Evolutionary conservation across 2,329 filamentous ascomycete species (phyloP), one percentile per base, ranked within the genome.

Genomic region (Cladobotryum mycophilum): DNA sequence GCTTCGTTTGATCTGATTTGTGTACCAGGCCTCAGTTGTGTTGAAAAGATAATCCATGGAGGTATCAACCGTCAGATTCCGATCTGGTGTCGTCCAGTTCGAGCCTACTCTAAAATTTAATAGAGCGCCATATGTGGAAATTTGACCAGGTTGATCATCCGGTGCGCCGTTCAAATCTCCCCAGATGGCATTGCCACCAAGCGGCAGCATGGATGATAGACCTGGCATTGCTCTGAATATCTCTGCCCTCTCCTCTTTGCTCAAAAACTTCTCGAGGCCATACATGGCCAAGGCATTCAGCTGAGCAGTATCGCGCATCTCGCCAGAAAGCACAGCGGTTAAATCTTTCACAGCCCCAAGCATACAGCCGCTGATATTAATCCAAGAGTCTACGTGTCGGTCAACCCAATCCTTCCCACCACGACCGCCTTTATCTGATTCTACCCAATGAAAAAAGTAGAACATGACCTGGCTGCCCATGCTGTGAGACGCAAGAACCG

Each of bases 291-390:
- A 95, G 2, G 92, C 82, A 61, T 97, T 97, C 18, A 99, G 80
- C 67, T 97, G 93, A 1, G 92, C 93, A 0, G 93, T 99, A 63
- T 99, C 93, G 58, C 92, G 89, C 93, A 99, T 99, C 69, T 99
- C 93, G 30, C 93, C 93, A 0, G 91, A 96, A 1, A 99, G 75
- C 0, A 97, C 81, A 0, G 93, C 92, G 0, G 93, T 88, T 35
- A 97, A 72, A 52, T 88, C 92, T 71, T 99, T 99, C 52, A 90
- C 76, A 2, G 93, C 90, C 13, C 93, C 93, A 5, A 99, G 83
- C 92, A 99, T 96, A 69, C 92, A 99, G 5, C 93, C 93, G 58
- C 88, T 93, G 61, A 99, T 90, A 66, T 99, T 99, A 73, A 99
- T 95, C 91, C 95, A 99, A 3, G 89, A 87, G 58, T 95, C 93